A percentile compares a stretch with the other conserved stretches of the same genome.
These are phyloP conservation scores for Ananas comosus DNA, from an alignment of 176 grass and related monocot species.

Conservation along the genomic window DNA sequence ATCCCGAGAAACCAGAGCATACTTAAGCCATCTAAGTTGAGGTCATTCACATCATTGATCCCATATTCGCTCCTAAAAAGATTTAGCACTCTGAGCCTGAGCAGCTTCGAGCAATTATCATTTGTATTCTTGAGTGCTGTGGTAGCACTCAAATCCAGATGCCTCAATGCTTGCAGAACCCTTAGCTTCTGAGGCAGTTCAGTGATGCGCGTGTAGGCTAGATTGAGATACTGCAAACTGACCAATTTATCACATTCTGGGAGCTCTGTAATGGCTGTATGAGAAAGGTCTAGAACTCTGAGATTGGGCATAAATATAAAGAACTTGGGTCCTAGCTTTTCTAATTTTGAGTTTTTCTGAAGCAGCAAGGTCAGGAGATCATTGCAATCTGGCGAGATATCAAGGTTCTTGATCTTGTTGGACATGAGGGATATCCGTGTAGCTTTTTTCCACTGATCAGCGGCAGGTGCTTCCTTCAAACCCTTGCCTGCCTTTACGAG, in stretches of 20 bases:
- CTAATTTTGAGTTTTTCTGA: conserved; percentile 61
- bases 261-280: conserved; percentile 46
- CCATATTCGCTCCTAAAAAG: conserved; percentile 67
- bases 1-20: conserved; percentile 44
- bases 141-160: conserved; percentile 67
- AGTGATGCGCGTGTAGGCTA: conserved; percentile 49
- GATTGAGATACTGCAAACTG: conserved; percentile 42
- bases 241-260: conserved; percentile 39
- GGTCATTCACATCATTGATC: conserved; percentile 34
- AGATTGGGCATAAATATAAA: conserved; percentile 47
- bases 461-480: conserved; percentile 35
- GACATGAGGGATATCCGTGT: conserved; percentile 66
- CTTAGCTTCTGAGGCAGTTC: conserved; percentile 38
- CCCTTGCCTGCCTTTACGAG: conserved; percentile 41
- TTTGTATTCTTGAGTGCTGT: conserved; percentile 40
- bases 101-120: conserved; percentile 61
- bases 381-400: conserved; percentile 37
- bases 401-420: conserved; percentile 50
- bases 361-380: conserved; percentile 45
- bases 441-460: conserved; percentile 16
- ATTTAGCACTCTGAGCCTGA: conserved; percentile 46
- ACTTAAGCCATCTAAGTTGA: conserved; percentile 49
- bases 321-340: conserved; percentile 33
- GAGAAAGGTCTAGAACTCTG: conserved; percentile 74
- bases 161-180: conserved; percentile 51